These are phyloP conservation scores for Botrytis medusae DNA, from an alignment of 2,329 filamentous ascomycete species.

Conservation along the genomic window DNA sequence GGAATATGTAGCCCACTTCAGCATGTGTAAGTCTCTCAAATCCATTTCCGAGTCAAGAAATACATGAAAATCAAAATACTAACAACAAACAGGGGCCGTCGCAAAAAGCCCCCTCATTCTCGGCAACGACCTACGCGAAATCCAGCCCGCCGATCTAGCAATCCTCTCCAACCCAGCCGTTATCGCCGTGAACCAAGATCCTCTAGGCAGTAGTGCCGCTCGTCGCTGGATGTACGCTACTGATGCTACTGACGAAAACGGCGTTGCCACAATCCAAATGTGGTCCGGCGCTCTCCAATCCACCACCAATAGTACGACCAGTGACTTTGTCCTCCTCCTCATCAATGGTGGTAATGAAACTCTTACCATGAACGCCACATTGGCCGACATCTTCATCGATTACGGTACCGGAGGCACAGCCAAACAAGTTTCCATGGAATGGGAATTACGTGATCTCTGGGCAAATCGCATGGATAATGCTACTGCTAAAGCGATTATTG, in stretches of 20 bases:
- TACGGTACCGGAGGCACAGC: conserved; percentile 46
- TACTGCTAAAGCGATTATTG: conserved; percentile 47
- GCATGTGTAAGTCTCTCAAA: conserved; percentile 32
- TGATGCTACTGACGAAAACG: conserved; percentile 44
- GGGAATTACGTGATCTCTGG: conserved; percentile 58
- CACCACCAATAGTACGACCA: conserved; percentile 45
- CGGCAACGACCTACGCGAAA: conserved; percentile 37
- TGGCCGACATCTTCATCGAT: conserved; percentile 54
- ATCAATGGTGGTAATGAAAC: conserved; percentile 49
- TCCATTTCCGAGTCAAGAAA: not conserved
- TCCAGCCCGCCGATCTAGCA: conserved; percentile 40
- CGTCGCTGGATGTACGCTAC: conserved; percentile 48
- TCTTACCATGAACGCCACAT: conserved; percentile 49
- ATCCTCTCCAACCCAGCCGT: conserved; percentile 47
- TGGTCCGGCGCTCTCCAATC: conserved; percentile 48
- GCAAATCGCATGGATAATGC: conserved; percentile 52
- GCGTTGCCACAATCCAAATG: conserved; percentile 49
- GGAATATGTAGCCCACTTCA: conserved; percentile 42
- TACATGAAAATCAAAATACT: conserved; percentile 6
- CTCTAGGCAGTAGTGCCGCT: conserved; percentile 42
- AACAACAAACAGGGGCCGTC: conserved; percentile 30
- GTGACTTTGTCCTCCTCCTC: conserved; percentile 48
- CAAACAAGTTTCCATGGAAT: conserved; percentile 44
- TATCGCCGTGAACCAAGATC: conserved; percentile 47
- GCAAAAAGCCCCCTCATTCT: conserved; percentile 38